Conservation (phyloP, 2,329 filamentous ascomycete genomes). For the Calonectria pseudoreteaudii region DNA sequence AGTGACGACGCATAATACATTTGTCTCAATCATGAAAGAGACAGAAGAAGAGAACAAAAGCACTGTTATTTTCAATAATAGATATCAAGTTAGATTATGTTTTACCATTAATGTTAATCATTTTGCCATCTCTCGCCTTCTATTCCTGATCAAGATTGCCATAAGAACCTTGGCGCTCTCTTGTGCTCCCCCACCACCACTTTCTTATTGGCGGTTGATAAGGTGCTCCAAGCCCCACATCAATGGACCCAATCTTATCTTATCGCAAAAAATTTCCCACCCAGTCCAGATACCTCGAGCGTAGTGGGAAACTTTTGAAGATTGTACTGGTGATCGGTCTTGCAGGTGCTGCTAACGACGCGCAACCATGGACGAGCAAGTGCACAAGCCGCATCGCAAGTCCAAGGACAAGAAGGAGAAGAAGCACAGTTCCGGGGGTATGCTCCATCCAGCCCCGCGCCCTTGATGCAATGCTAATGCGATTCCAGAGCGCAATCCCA, state of each 20-base stretch:
- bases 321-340: conserved; percentile 35
- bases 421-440: conserved; percentile 67
- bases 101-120: background rate
- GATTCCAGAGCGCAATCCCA: conserved; percentile 78
- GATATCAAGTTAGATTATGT: background rate
- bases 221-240: background rate
- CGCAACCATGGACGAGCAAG: conserved; percentile 80
- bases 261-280: conserved; percentile 12
- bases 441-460: background rate
- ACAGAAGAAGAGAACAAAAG: background rate
- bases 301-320: conserved; percentile 40
- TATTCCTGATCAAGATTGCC: background rate
- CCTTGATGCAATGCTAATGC: conserved; percentile 37
- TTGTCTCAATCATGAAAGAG: background rate
- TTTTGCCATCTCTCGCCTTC: background rate
- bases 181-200: background rate
- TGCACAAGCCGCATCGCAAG: conserved; percentile 86
- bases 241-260: background rate
- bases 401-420: conserved; percentile 88
- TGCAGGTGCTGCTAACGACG: conserved; percentile 37
- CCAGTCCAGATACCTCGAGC: background rate
- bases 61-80: background rate
- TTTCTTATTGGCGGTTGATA: background rate
- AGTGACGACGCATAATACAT: background rate
- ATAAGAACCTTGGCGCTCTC: background rate